Conservation (phyloP, 2,329 filamentous ascomycete species). For the Ramularia endophylla region DNA sequence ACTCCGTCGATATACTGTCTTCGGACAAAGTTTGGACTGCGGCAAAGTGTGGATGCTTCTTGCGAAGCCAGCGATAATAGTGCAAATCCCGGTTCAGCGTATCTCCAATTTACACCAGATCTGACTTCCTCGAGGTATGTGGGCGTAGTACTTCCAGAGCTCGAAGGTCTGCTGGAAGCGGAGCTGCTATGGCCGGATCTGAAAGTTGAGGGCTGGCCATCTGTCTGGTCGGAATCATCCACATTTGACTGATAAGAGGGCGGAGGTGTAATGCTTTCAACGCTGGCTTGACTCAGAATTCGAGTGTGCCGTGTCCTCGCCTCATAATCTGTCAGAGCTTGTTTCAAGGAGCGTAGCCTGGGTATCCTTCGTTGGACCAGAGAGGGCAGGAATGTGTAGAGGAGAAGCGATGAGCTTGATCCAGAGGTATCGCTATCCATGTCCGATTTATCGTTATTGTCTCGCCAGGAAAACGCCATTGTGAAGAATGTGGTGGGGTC, state of each 20-base stretch:
- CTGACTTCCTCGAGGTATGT: constrained; percentile 7
- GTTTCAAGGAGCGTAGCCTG: constrained; percentile 45
- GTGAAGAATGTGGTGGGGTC: too few relatives aligned
- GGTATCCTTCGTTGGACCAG: constrained; percentile 49
- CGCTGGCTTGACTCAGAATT: constrained; percentile 16
- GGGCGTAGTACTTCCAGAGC: constrained; percentile 15
- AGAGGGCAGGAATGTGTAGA: constrained; percentile 50
- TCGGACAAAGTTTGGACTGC: constrained; percentile 48
- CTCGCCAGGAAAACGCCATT: too few relatives aligned
- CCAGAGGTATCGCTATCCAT: background rate
- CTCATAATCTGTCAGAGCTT: constrained; percentile 19
- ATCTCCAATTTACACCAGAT: constrained; percentile 46
- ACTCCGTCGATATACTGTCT: constrained; percentile 60
- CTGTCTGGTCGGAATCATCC: constrained; percentile 5
- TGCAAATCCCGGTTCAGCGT: constrained; percentile 45
- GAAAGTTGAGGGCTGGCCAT: constrained; percentile 12
- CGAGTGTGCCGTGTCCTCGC: constrained; percentile 3
- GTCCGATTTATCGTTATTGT: constrained; percentile 1
- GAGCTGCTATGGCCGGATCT: constrained; percentile 8
- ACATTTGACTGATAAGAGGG: constrained; percentile 23
- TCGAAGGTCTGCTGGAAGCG: constrained; percentile 17
- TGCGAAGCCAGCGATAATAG: constrained; percentile 43
- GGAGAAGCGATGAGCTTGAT: constrained; percentile 34
- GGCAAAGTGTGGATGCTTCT: constrained; percentile 34
- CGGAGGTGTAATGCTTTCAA: constrained; percentile 32